These are phyloP conservation scores for Arthrocladium fulminans DNA, from an alignment of 2,329 filamentous ascomycete genomes.

Conservation along the genomic window DNA sequence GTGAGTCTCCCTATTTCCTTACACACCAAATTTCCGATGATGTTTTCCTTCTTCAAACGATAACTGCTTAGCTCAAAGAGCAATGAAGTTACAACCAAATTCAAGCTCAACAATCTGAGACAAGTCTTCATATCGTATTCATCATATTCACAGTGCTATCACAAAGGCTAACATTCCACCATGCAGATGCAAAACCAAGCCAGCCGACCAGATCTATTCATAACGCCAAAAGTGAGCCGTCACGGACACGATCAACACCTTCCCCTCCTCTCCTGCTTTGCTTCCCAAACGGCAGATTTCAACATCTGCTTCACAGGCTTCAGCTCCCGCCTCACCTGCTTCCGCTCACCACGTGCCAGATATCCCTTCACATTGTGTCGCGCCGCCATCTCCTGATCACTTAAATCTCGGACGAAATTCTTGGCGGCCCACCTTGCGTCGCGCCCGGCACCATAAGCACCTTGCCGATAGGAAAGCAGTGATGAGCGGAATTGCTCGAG, in stretches of 20 bases:
- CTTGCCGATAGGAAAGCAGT: background rate
- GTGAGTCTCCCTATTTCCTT: background rate
- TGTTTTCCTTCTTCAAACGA: constrained; percentile 9
- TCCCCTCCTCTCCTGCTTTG: background rate
- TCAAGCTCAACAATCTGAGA: constrained; percentile 12
- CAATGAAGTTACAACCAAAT: constrained; percentile 10
- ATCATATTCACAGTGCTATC: constrained; percentile 1
- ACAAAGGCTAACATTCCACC: background rate
- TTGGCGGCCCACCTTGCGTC: constrained; percentile 1
- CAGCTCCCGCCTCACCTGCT: constrained; percentile 4
- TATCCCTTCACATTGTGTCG: background rate
- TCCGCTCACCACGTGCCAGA: constrained; percentile 3
- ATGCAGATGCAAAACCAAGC: background rate
- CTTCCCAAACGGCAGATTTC: constrained; percentile 3
- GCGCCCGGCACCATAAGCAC: background rate
- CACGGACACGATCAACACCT: background rate
- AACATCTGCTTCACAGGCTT: constrained; percentile 9
- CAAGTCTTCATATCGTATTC: background rate
- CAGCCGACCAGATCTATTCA: background rate
- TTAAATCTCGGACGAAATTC: background rate
- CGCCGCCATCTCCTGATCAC: background rate
- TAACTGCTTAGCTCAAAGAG: constrained; percentile 10
- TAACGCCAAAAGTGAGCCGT: background rate
- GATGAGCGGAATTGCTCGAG: background rate
- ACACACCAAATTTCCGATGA: constrained; percentile 3